Evolutionary conservation across 305 asterid genomes (phyloP).

Genomic region (Vinca major): DNA sequence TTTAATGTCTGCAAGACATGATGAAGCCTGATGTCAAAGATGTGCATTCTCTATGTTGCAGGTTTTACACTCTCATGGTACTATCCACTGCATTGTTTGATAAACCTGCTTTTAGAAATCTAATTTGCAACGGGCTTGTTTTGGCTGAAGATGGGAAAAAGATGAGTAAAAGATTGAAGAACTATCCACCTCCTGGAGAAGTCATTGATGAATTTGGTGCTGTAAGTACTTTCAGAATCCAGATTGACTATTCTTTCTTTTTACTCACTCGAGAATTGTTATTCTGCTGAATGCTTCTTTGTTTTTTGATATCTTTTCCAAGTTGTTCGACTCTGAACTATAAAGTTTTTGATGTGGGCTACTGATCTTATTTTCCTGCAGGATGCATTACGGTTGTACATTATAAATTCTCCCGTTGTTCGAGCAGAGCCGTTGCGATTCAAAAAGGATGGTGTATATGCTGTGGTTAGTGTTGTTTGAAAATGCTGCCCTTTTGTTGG

Average conservation of each 20-base stretch:
- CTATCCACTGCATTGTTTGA: conserved; percentile 88
- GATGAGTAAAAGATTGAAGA: conserved; percentile 91
- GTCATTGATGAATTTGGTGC: conserved; percentile 94
- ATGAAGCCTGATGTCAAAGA: conserved; percentile 1
- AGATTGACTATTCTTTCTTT: background rate
- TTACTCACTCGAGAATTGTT: background rate
- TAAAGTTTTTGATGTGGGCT: background rate
- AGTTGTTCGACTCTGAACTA: too few relatives aligned
- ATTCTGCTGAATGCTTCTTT: background rate
- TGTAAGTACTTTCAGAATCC: conserved; percentile 23
- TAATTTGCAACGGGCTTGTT: conserved; percentile 94
- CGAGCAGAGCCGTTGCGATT: conserved; percentile 96
- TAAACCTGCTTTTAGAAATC: conserved; percentile 92
- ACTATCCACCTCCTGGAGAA: conserved; percentile 86
- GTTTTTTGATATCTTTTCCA: background rate
- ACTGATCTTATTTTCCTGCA: conserved; percentile 11
- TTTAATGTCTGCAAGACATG: background rate
- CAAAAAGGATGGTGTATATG: conserved; percentile 82
- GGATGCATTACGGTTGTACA: conserved; percentile 83
- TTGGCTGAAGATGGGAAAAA: conserved; percentile 96
- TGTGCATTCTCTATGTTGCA: conserved; percentile 11
- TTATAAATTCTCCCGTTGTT: conserved; percentile 95
- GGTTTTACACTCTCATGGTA: conserved; percentile 96
- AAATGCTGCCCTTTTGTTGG: background rate
- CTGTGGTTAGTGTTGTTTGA: conserved; percentile 42